Evolutionary conservation across 2,329 filamentous ascomycete genomes (phyloP), one percentile per base, ranked within the genome.

Genomic region (Chlorencoelia australis): DNA sequence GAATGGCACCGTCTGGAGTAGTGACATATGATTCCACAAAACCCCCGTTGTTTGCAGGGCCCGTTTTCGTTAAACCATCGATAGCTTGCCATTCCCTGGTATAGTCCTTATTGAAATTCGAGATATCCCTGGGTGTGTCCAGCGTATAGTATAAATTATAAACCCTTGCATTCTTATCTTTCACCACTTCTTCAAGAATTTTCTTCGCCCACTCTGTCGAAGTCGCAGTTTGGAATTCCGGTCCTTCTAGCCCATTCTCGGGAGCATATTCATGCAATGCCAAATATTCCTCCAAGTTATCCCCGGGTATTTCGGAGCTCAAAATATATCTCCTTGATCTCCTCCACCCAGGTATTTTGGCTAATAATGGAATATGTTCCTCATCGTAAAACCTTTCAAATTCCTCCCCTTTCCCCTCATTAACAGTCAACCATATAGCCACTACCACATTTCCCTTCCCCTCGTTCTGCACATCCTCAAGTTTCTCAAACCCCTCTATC

Each of bases 121-220:
- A 39, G 3, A 89, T 65, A 46, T 89, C 80, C 16, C 82, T 70
- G 0, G 82, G 76, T 0, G 73, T 82, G 0, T 84, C 82, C 52
- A 94, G 93, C 8, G 80, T 77, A 58, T 91, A 88, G 57, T 84
- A 83, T 44, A 88, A 72, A 21, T 73, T 65, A 59, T 84, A 91
- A 0, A 68, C 66, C 13, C 81, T 68, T 29, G 75, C 67, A 8
- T 60, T 66, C 50, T 73, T 73, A 30, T 63, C 59, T 15, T 66
- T 68, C 8, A 84, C 69, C 10, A 75, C 68, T 21, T 75, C 71
- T 14, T 61, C 58, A 48, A 73, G 71, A 22, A 86, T 65, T 33
- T 75, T 66, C 3, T 66, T 64, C 11, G 68, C 63, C 71, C 79
- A 76, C 1, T 71, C 63, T 1, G 82, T 86, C 8, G 66, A 63